Percentiles rank a stretch among this genome's conserved stretches.
These are phyloP conservation scores for Umbelopsis isabellina DNA, from an alignment of 192 early-diverging fungal species.

Conservation along the genomic window DNA sequence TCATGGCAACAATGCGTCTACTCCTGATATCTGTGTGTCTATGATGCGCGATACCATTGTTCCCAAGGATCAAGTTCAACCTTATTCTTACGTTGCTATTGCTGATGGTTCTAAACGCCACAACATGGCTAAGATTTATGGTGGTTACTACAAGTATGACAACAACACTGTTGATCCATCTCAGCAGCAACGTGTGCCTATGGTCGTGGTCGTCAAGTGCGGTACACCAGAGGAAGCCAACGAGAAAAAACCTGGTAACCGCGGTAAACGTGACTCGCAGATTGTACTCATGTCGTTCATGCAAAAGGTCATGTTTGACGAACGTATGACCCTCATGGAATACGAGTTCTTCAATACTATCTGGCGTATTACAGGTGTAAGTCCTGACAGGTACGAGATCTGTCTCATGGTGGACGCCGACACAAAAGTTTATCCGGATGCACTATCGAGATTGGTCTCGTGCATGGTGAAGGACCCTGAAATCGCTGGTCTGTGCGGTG, in stretches of 20 bases:
- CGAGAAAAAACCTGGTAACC: conserved; percentile 72
- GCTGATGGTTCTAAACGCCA: conserved; percentile 71
- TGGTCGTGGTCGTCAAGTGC: conserved; percentile 72
- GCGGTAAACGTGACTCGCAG: conserved; percentile 95
- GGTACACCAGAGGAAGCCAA: conserved; percentile 66
- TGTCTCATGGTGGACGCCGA: conserved; percentile 72
- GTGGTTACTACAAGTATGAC: conserved; percentile 65
- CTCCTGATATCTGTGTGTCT: conserved; percentile 76
- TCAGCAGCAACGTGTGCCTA: conserved; percentile 63
- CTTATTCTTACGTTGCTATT: conserved; percentile 68
- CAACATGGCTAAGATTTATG: conserved; percentile 80
- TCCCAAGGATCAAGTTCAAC: conserved; percentile 55
- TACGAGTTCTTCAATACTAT: conserved; percentile 88
- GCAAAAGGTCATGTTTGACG: conserved; percentile 75
- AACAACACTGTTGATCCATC: conserved; percentile 55
- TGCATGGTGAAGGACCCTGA: conserved; percentile 81
- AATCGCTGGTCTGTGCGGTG: conserved; percentile 93
- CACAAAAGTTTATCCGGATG: conserved; percentile 66
- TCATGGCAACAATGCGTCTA: conserved; percentile 69
- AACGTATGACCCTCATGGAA: conserved; percentile 89
- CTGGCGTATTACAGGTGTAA: conserved; percentile 73
- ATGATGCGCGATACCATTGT: conserved; percentile 68
- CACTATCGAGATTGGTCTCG: conserved; percentile 75
- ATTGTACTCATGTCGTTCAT: conserved; percentile 92
- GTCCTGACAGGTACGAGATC: conserved; percentile 78